These are phyloP conservation scores for Pseudognaphalium luteoalbum DNA, from an alignment of 129 eudicot species.

Conservation along the genomic window DNA sequence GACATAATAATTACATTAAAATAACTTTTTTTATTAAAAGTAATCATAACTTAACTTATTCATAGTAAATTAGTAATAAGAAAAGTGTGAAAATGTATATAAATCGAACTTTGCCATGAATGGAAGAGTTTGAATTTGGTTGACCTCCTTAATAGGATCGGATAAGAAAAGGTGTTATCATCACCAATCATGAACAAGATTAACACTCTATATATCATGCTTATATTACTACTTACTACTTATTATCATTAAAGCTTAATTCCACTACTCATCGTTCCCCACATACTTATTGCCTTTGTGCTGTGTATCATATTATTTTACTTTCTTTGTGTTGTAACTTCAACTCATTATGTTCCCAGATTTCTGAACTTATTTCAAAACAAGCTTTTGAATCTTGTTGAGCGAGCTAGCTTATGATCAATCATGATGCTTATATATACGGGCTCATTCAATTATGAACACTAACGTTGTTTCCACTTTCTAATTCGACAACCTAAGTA, in stretches of 20 bases:
- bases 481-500: too few species aligned
- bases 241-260: conserved; percentile 12
- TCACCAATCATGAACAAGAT: conserved; percentile 25
- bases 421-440: neutral
- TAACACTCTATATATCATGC: conserved; percentile 22
- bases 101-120: conserved; percentile 15
- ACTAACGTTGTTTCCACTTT: too few species aligned
- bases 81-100: neutral
- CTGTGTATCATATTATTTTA: too few species aligned
- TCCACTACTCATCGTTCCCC: conserved; percentile 18
- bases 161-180: conserved; percentile 34
- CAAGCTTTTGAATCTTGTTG: neutral
- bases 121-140: conserved; percentile 28
- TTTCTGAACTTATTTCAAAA: conserved; percentile 22
- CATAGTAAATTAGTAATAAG: too few species aligned
- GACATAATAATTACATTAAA: too few species aligned
- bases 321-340: too few species aligned
- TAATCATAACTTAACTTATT: neutral
- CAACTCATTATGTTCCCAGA: conserved; percentile 24
- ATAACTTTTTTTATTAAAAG: too few species aligned
- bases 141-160: conserved; percentile 29
- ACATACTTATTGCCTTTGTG: neutral
- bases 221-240: conserved; percentile 24
- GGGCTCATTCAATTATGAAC: too few species aligned
- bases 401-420: neutral